Evolutionary conservation across 495 filamentous ascomycete genomes (phyloP).

Genomic region (Aspergillus sclerotiicarbonarius): DNA sequence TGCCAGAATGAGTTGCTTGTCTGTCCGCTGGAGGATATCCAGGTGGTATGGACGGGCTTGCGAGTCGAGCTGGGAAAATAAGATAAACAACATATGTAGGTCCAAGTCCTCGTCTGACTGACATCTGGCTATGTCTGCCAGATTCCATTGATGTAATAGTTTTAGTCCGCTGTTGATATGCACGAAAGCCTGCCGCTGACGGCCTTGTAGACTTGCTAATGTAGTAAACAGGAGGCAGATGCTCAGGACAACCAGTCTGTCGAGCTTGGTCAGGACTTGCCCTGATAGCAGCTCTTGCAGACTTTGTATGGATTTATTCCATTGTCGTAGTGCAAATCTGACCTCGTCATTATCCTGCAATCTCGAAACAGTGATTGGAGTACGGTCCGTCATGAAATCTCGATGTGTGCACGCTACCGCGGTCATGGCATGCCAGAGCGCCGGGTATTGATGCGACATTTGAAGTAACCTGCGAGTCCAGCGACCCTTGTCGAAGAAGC

Average conservation of each 20-base stretch:
- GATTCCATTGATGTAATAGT: not conserved
- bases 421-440: not conserved
- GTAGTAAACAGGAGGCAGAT: not conserved
- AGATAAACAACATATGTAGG: not conserved
- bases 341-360: not conserved
- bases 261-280: not conserved
- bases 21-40: not conserved
- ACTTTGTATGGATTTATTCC: not conserved
- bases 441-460: not conserved
- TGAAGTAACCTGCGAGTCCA: not conserved
- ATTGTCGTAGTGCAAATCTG: not conserved
- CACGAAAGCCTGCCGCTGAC: conserved; percentile 3
- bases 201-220: not conserved
- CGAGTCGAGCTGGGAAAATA: not conserved
- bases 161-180: not conserved
- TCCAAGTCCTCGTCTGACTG: not conserved
- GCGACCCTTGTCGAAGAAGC: not conserved
- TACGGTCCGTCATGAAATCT: not conserved
- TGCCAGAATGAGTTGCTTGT: not conserved
- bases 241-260: not conserved
- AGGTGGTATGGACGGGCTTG: not conserved
- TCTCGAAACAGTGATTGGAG: not conserved
- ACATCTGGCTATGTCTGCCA: not conserved
- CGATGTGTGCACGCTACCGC: not conserved
- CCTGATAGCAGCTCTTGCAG: not conserved